phyloP scores from a whole-genome alignment of 352 stramenopile species.

The Phytophthora boehmeriae region DNA sequence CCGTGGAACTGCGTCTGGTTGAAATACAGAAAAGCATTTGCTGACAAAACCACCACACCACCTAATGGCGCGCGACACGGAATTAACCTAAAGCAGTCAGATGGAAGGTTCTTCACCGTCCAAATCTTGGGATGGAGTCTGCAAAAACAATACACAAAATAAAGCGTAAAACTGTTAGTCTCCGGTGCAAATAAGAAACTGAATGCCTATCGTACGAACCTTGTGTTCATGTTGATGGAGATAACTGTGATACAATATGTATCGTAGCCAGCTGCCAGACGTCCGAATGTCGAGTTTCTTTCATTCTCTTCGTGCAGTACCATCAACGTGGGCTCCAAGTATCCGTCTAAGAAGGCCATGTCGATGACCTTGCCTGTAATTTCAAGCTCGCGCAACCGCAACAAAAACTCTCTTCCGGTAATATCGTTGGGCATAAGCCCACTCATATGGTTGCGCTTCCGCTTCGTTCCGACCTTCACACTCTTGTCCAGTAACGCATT shows the following conservation, averaged over 20 bases:
- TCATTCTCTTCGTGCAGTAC: constrained; percentile 88
- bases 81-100: constrained; percentile 77
- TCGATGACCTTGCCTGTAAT: constrained; percentile 83
- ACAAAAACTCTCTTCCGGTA: constrained; percentile 73
- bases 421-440: constrained; percentile 75
- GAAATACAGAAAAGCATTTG: constrained; percentile 87
- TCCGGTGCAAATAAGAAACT: background rate
- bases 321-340: constrained; percentile 88
- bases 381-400: constrained; percentile 74
- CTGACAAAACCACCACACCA: constrained; percentile 75
- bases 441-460: constrained; percentile 74
- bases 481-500: constrained; percentile 79
- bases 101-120: constrained; percentile 82
- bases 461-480: constrained; percentile 77
- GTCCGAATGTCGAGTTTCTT: constrained; percentile 66
- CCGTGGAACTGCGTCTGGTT: constrained; percentile 90
- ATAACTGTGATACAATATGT: constrained; percentile 87
- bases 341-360: constrained; percentile 83
- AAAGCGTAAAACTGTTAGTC: too few relatives aligned
- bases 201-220: constrained; percentile 25
- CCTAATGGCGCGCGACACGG: constrained; percentile 75
- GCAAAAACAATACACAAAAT: background rate
- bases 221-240: constrained; percentile 88
- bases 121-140: constrained; percentile 88
- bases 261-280: constrained; percentile 74